These are phyloP conservation scores for Aureobasidium sp. DNA, from an alignment of 2,329 filamentous ascomycete genomes.

Conservation along the genomic window DNA sequence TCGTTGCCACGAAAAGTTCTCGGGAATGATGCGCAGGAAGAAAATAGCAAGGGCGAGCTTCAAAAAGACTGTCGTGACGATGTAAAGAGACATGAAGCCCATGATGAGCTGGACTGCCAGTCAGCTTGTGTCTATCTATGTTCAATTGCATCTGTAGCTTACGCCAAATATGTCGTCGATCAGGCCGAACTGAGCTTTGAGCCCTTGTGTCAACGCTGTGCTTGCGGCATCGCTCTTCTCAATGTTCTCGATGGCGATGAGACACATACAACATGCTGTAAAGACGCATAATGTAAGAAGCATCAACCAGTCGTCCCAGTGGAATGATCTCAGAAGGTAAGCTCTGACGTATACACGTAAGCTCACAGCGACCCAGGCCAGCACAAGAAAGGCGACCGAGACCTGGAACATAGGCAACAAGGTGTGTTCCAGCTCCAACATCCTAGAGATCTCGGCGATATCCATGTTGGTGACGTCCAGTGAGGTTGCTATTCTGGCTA, in stretches of 20 bases:
- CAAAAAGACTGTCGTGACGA: constrained; percentile 36
- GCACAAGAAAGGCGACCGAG: constrained; percentile 29
- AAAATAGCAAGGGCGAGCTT: constrained; percentile 38
- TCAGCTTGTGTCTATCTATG: constrained; percentile 35
- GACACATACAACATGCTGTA: constrained; percentile 28
- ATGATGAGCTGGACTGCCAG: constrained; percentile 43
- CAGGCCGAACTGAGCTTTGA: neutral
- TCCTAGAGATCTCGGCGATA: neutral
- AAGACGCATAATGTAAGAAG: constrained; percentile 27
- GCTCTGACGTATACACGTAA: constrained; percentile 30
- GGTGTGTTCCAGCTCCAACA: neutral
- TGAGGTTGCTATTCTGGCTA: neutral
- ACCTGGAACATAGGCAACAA: constrained; percentile 18
- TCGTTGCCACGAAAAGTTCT: constrained; percentile 24
- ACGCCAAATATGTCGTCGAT: constrained; percentile 44
- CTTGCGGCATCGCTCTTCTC: neutral
- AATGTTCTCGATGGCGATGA: constrained; percentile 21
- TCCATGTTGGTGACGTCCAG: neutral
- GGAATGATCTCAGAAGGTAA: constrained; percentile 27
- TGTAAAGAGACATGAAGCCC: constrained; percentile 33
- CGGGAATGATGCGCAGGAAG: constrained; percentile 33
- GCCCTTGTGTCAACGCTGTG: neutral
- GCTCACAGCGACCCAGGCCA: constrained; percentile 28
- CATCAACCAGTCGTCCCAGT: constrained; percentile 31
- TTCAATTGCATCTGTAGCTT: constrained; percentile 25